A percentile compares a stretch with the other conserved stretches of the same genome.
Evolutionary conservation across 495 filamentous ascomycete species (phyloP).

Genomic region (Trichoderma gamsii): DNA sequence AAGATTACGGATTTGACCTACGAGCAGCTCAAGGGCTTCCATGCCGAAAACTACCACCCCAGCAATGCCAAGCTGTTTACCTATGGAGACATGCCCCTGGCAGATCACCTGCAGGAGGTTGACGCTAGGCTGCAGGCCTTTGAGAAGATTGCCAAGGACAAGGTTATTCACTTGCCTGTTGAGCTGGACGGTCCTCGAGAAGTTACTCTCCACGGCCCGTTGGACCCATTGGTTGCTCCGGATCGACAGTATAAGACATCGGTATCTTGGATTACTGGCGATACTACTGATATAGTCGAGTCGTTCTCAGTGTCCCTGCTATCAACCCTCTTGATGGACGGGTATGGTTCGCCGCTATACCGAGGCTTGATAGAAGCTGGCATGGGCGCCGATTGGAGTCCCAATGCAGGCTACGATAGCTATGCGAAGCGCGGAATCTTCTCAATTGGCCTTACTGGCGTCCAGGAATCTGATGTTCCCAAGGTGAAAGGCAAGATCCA

Average conservation of each 20-base stretch:
- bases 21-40: conserved; percentile 76
- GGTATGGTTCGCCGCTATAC: conserved; percentile 93
- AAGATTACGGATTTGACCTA: conserved; percentile 94
- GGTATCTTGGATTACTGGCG: conserved; percentile 82
- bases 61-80: conserved; percentile 94
- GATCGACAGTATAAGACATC: conserved; percentile 91
- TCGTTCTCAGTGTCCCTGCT: conserved; percentile 77
- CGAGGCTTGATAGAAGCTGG: conserved; percentile 85
- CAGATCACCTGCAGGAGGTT: conserved; percentile 71
- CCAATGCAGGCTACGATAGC: conserved; percentile 85
- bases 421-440: conserved; percentile 73
- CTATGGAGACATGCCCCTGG: conserved; percentile 87
- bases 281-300: conserved; percentile 73
- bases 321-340: conserved; percentile 78
- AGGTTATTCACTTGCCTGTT: conserved; percentile 68
- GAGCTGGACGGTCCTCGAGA: conserved; percentile 62
- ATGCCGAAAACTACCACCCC: conserved; percentile 87
- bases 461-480: conserved; percentile 68
- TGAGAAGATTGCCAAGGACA: conserved; percentile 59
- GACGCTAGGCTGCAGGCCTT: conserved; percentile 66
- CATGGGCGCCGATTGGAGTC: conserved; percentile 84
- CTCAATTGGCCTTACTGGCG: conserved; percentile 83
- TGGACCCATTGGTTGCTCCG: conserved; percentile 80
- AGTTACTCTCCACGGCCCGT: conserved; percentile 69
- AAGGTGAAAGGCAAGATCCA: conserved; percentile 68